Evolutionary conservation across 208 protist genomes (phyloP).

Genomic region (Trypanosoma avium): DNA sequence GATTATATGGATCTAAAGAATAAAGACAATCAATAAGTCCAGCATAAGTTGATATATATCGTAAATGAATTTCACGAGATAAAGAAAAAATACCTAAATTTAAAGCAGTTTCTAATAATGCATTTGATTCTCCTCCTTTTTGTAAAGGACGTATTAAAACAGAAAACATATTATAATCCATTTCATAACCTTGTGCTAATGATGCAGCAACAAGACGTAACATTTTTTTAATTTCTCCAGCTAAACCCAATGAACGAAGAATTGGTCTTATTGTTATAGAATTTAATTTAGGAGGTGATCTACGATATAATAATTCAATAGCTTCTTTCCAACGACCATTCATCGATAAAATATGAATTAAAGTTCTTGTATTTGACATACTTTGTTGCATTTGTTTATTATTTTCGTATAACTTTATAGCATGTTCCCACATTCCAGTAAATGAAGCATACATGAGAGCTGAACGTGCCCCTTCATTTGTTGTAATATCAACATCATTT

Average conservation of each 20-base stretch:
- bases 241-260: slow-evolving; percentile 49
- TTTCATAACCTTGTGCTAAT: slow-evolving; percentile 51
- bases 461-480: slow-evolving; percentile 43
- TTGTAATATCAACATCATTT: slow-evolving; percentile 70
- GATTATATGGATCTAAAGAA: slow-evolving; percentile 49
- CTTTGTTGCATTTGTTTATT: slow-evolving; percentile 37
- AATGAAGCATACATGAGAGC: slow-evolving; percentile 59
- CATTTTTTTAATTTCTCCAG: slow-evolving; percentile 34
- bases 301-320: slow-evolving; percentile 30
- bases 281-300: slow-evolving; percentile 9
- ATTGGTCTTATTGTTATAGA: slow-evolving; percentile 59
- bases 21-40: slow-evolving; percentile 70
- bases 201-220: slow-evolving; percentile 45
- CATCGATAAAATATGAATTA: slow-evolving; percentile 50
- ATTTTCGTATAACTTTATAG: slow-evolving; percentile 34
- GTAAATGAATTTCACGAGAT: slow-evolving; percentile 33
- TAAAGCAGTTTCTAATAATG: slow-evolving; percentile 48
- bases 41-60: slow-evolving; percentile 33
- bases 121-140: slow-evolving; percentile 47
- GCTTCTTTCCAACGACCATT: slow-evolving; percentile 49
- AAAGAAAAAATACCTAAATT: slow-evolving; percentile 53
- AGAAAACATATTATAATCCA: slow-evolving; percentile 52
- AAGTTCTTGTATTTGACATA: slow-evolving; percentile 31
- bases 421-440: slow-evolving; percentile 79
- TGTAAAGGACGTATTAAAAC: slow-evolving; percentile 50